Base-by-base conservation (phyloP, 1,139 yeast genomes). In the Yarrowia galli region DNA sequence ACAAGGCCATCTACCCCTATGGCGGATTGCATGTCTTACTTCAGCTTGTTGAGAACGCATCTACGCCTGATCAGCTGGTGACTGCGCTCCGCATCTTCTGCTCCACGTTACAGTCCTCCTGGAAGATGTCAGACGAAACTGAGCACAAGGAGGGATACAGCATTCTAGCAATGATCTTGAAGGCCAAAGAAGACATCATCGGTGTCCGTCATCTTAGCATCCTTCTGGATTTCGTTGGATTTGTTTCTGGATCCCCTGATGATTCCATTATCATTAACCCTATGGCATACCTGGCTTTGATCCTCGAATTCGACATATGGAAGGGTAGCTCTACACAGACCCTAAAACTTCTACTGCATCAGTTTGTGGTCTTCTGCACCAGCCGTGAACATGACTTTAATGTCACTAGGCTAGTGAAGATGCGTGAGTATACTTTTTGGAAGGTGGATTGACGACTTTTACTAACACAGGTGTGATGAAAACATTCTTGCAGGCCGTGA, bases 231-330 rank as follows among this genome's bases (percentile, higher is more conserved):
- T 83, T 78, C 72, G 79, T 82, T 61, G 89, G 89, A 0, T 84
- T 83, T 74, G 76, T 83, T 69, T 75, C 75, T 36, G 68, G 70
- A 1, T 75, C 80, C 18, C 54, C 67, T 1, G 75, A 77, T 36
- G 79, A 80, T 16, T 84, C 87, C 0, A 73, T 84, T 3, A 74
- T 86, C 4, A 76, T 75, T n/a, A 82, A 84, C 69, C 79, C 79
- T 2, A 69, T 76, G 2, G 87, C 86, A 0, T 86, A 84, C 71
- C 79, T 81, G 36, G 72, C 79, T 10, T 69, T 86, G 42, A 75
- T 85, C 3, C 75, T 82, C 3, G 87, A 86, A 71, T 81, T 84
- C 71, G 84, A 83, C 42, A 75, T 86, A 10, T 86, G 89, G 89
- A 79, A 77, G 69, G 73, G 67, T 36, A 71, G 74, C 1, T 82